Evolutionary conservation across 352 stramenopile species (phyloP).

Genomic region (Pythium rhizo-oryzae): DNA sequence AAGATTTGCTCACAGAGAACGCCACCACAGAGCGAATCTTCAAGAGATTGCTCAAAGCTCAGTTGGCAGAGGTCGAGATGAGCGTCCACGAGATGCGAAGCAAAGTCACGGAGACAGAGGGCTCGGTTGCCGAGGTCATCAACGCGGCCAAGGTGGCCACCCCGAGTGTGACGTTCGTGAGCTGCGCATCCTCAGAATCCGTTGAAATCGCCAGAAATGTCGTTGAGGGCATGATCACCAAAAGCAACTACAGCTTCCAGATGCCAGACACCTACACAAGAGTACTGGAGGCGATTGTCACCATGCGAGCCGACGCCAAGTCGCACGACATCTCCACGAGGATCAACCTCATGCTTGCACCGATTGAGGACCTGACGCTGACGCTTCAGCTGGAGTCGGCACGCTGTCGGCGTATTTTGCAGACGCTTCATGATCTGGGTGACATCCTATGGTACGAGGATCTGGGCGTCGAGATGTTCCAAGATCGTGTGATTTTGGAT

Average conservation of each 20-base stretch:
- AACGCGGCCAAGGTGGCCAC: too few species aligned
- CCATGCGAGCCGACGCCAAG: too few species aligned
- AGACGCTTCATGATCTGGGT: slow-evolving; percentile 17
- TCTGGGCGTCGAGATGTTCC: not conserved
- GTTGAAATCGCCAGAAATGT: not conserved
- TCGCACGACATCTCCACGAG: not conserved
- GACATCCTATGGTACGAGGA: slow-evolving; percentile 27
- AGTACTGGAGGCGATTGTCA: too few species aligned
- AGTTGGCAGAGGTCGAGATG: too few species aligned
- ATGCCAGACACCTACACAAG: too few species aligned
- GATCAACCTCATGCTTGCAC: not conserved
- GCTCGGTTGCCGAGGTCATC: too few species aligned
- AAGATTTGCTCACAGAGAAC: not conserved
- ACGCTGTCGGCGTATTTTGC: slow-evolving; percentile 19
- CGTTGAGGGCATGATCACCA: not conserved
- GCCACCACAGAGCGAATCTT: too few species aligned
- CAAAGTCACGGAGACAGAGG: too few species aligned
- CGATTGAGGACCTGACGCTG: not conserved
- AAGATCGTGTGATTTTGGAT: slow-evolving; percentile 7
- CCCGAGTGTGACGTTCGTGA: too few species aligned
- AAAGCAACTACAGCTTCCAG: slow-evolving; percentile 5
- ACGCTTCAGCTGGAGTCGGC: not conserved
- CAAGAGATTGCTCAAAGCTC: too few species aligned
- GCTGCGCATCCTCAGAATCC: slow-evolving; percentile 7
- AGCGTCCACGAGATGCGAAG: too few species aligned